Conservation (phyloP, 1,284 basidiomycete genomes). For the Inonotus obliquus region DNA sequence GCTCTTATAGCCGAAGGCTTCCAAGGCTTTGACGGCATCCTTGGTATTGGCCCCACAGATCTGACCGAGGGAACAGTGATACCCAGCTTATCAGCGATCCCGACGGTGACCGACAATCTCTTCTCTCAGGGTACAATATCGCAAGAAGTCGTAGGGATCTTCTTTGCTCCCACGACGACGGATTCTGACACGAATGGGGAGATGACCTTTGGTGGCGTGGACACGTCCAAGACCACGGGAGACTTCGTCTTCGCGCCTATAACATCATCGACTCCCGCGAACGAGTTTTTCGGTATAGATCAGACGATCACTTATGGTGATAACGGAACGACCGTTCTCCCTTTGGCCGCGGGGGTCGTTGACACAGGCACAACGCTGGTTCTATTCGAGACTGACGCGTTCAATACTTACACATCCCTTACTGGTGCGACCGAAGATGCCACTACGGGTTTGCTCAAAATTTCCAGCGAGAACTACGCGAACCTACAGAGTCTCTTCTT, state of each 20-base stretch:
- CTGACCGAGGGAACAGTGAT: constrained; percentile 25
- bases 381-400: constrained; percentile 19
- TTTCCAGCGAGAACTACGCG: constrained; percentile 4
- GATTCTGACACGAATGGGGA: constrained; percentile 27
- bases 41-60: constrained; percentile 39
- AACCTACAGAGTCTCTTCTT: constrained; percentile 21
- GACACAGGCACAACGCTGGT: constrained; percentile 39
- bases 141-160: constrained; percentile 43
- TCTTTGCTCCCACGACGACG: constrained; percentile 42
- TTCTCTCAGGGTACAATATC: constrained; percentile 36
- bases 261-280: constrained; percentile 24
- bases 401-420: constrained; percentile 13
- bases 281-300: constrained; percentile 34
- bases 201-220: constrained; percentile 41
- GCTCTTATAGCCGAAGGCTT: constrained; percentile 37
- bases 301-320: constrained; percentile 27
- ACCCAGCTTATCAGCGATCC: constrained; percentile 24
- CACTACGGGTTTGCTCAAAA: constrained; percentile 18
- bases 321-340: constrained; percentile 38
- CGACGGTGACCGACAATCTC: constrained; percentile 49
- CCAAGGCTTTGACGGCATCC: constrained; percentile 46
- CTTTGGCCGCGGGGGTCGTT: constrained; percentile 52
- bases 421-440: constrained; percentile 18
- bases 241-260: constrained; percentile 2
- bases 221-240: constrained; percentile 36